Evolutionary conservation across 305 asterid species (phyloP), one percentile per base, ranked within the genome.

Genomic region (Fraxinus velutina): DNA sequence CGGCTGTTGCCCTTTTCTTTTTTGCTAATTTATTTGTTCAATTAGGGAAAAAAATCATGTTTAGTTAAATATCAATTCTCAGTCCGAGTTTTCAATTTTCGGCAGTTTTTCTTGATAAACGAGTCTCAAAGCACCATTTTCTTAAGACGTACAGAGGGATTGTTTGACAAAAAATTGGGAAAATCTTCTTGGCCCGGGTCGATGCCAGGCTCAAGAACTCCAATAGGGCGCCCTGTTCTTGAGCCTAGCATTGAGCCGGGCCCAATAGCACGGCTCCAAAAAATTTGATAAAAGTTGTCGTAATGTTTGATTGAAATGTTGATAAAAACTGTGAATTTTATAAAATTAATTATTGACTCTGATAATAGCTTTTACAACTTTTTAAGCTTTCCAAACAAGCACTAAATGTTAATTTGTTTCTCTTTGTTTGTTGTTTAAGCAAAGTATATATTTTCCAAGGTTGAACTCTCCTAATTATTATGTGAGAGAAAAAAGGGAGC

Each of bases 1-100:
- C 85, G 86, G 87, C 89, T 74, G 80, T 62, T 30, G 78, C 37
- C 22, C 68, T 64, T 10, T 15, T n/a, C 7, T 9, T 47, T 47
- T 47, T 47, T 47, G n/a, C 19, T 44, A 15, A 9, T 37, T 13
- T 2, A 21, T 50, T 50, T 72, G 17, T 47, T 13, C 36, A 79
- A 17, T 50, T 50, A 17, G 21, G 10, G 7, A 37, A 32, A 39
- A 39, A 8, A 39, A 39, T 15, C 27, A 15, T 52, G 24, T 52
- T n/a, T 47, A 47, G 17, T 50, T 50, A 50, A 50, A 50, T n/a
- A 50, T 15, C 4, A 50, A 50, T 50, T 50, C 62, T 50, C 62
- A 50, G 0, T 50, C 13, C 1, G 62, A 50, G 7, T 50, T 50
- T 50, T 50, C 21, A 50, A 50, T 50, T 50, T 50, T 15, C 1